Conservation (phyloP, 2,329 filamentous ascomycete species). For the Acrodontium crateriforme region DNA sequence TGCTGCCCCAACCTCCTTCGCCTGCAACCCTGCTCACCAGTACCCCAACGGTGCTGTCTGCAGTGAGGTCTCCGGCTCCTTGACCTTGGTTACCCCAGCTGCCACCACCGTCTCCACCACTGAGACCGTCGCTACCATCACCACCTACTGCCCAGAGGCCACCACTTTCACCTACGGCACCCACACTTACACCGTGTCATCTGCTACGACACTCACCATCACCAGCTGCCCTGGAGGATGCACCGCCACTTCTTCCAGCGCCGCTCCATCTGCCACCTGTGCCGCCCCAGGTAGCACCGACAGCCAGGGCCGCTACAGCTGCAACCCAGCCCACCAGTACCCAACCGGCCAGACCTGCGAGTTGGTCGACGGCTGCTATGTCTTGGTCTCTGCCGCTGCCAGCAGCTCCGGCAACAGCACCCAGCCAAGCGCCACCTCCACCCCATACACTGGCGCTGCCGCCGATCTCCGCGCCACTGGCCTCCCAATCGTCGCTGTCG, state of each 20-base stretch:
- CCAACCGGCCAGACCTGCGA: constrained; percentile 1
- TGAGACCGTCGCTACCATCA: too few species aligned
- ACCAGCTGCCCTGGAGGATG: too few species aligned
- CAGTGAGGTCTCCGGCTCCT: not conserved
- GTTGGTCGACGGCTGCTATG: constrained; percentile 1
- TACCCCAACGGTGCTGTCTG: constrained; percentile 3
- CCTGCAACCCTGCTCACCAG: constrained; percentile 2
- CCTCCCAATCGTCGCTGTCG: constrained; percentile 8
- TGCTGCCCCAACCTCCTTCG: too few species aligned
- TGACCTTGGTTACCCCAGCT: constrained; percentile 1
- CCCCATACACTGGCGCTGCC: constrained; percentile 2
- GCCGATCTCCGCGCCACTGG: constrained; percentile 5
- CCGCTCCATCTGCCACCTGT: too few species aligned
- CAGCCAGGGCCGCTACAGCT: too few species aligned
- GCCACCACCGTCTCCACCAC: too few species aligned
- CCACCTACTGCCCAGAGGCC: not conserved
- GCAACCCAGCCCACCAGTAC: constrained; percentile 1
- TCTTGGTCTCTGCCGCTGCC: constrained; percentile 2
- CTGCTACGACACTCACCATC: too few species aligned
- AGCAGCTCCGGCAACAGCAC: constrained; percentile 5
- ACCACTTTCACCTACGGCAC: constrained; percentile 2
- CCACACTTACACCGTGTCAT: too few species aligned
- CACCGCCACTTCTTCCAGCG: too few species aligned
- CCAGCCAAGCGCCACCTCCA: not conserved
- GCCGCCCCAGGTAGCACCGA: too few species aligned